Evolutionary conservation across 495 filamentous ascomycete species (phyloP).

Genomic region (Aspergillus bertholletiae): DNA sequence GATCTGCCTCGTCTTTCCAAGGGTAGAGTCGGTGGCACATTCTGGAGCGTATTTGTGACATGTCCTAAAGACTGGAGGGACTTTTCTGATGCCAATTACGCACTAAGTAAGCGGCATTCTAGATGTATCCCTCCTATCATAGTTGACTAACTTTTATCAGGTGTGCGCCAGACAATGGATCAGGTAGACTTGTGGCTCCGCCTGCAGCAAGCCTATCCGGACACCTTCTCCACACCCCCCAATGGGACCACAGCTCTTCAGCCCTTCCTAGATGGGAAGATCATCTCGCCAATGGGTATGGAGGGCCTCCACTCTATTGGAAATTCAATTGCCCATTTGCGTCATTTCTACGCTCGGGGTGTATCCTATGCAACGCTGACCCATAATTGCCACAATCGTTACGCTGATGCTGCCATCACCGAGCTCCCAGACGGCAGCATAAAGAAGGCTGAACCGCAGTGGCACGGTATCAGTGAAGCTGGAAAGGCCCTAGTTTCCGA

Average conservation of each 20-base stretch:
- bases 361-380: constrained; percentile 89
- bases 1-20: constrained; percentile 64
- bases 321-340: constrained; percentile 74
- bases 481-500: constrained; percentile 60
- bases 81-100: constrained; percentile 72
- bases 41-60: constrained; percentile 85
- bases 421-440: constrained; percentile 41
- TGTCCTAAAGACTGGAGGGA: constrained; percentile 71
- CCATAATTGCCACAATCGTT: constrained; percentile 91
- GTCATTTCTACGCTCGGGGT: constrained; percentile 72
- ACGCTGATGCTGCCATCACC: constrained; percentile 77
- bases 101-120: constrained; percentile 32
- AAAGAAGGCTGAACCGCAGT: constrained; percentile 41
- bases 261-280: constrained; percentile 55
- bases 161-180: constrained; percentile 68
- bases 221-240: constrained; percentile 57
- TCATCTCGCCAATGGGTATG: constrained; percentile 73
- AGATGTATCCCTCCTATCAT: neutral
- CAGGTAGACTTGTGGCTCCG: constrained; percentile 81
- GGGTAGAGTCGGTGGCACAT: constrained; percentile 60
- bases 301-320: constrained; percentile 96
- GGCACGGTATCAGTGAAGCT: constrained; percentile 63
- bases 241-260: constrained; percentile 55
- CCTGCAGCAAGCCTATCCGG: constrained; percentile 63
- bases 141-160: constrained; percentile 23